Evolutionary conservation across 495 filamentous ascomycete species (phyloP).

Genomic region (Terfezia claveryi): DNA sequence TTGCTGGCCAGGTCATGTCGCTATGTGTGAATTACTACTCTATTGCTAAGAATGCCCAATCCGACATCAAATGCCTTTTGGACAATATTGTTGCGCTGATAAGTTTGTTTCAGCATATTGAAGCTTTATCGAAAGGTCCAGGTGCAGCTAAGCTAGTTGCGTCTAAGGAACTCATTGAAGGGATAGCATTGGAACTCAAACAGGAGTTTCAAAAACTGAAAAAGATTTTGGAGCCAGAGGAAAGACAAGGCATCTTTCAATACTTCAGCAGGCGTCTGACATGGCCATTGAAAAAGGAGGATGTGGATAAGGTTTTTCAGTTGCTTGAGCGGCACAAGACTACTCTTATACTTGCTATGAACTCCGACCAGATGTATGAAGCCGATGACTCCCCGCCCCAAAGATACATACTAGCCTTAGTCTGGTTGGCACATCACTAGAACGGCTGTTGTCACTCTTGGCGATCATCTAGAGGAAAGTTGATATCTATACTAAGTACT

Average conservation of each 20-base stretch:
- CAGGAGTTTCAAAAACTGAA: slow-evolving; percentile 4
- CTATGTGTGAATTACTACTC: slow-evolving; percentile 18
- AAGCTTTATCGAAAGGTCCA: slow-evolving; percentile 1
- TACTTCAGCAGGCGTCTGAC: background rate
- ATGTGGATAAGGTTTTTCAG: too few species aligned
- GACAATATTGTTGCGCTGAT: slow-evolving; percentile 11
- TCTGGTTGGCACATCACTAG: too few species aligned
- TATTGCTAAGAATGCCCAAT: slow-evolving; percentile 20
- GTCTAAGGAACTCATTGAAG: background rate
- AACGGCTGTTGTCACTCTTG: background rate
- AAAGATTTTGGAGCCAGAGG: slow-evolving; percentile 2
- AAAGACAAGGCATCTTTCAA: background rate
- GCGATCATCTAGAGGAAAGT: background rate
- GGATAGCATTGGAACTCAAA: slow-evolving; percentile 4
- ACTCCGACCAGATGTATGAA: too few species aligned
- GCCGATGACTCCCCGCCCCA: too few species aligned
- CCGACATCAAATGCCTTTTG: slow-evolving; percentile 20
- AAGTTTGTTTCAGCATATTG: slow-evolving; percentile 10
- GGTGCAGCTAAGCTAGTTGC: background rate
- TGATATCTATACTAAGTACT: too few species aligned
- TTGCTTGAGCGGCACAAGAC: too few species aligned
- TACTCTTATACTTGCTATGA: too few species aligned
- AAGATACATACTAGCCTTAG: too few species aligned
- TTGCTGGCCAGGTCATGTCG: slow-evolving; percentile 16
- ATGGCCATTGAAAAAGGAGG: too few species aligned